Evolutionary conservation across 768 basidiomycete species (phyloP).

Genomic region (Boletus coccyginus): DNA sequence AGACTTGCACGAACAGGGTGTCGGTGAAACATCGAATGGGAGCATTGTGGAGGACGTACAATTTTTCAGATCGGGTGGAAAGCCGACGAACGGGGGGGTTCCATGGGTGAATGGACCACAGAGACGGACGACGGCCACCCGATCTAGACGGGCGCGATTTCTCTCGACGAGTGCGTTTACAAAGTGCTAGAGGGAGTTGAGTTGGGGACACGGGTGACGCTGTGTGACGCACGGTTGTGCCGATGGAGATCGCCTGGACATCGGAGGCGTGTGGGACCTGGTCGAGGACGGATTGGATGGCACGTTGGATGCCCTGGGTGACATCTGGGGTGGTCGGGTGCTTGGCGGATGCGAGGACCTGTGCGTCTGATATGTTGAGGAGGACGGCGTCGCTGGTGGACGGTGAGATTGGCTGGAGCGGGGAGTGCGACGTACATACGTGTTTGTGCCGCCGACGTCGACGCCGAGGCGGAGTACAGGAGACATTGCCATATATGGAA

Average conservation of each 20-base stretch:
- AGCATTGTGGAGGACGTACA: conserved; percentile 22
- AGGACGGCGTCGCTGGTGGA: conserved; percentile 32
- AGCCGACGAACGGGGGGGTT: conserved; percentile 55
- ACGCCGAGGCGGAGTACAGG: conserved; percentile 27
- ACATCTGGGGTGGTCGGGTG: conserved; percentile 55
- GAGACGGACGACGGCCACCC: conserved; percentile 63
- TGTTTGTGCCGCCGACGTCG: conserved; percentile 36
- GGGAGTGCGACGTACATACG: conserved; percentile 25
- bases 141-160: conserved; percentile 48
- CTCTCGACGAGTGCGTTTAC: conserved; percentile 61
- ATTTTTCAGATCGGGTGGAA: conserved; percentile 36
- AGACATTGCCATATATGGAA: neutral
- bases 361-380: conserved; percentile 14
- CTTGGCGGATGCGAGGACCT: conserved; percentile 38
- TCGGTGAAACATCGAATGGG: neutral
- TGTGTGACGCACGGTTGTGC: conserved; percentile 47
- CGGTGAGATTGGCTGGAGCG: neutral
- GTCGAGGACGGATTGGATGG: conserved; percentile 45
- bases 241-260: conserved; percentile 54
- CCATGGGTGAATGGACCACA: conserved; percentile 59
- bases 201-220: neutral
- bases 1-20: conserved; percentile 11
- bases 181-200: conserved; percentile 37
- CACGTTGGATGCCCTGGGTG: conserved; percentile 55
- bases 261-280: conserved; percentile 33